Percentiles rank a stretch among this genome's conserved stretches.
Conservation (phyloP, 352 stramenopile species). For the Pelagophyceae sp. region DNA sequence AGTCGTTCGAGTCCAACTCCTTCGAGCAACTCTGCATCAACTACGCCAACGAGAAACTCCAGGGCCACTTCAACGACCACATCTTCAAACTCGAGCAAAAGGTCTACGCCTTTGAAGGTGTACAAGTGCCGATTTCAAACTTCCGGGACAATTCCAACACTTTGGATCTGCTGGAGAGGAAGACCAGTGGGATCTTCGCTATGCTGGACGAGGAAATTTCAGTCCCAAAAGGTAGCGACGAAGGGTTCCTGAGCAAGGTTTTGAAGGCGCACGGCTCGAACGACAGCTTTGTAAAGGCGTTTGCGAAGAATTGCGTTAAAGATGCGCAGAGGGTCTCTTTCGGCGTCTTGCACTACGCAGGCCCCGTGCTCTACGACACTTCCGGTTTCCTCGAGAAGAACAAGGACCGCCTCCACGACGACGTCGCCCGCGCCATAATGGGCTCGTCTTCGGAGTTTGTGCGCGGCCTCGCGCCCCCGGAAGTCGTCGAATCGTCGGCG, state of each 20-base stretch:
- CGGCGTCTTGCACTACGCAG: slow-evolving; percentile 83
- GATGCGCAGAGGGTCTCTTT: slow-evolving; percentile 67
- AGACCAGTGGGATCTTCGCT: slow-evolving; percentile 73
- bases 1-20: slow-evolving; percentile 79
- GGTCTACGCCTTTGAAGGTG: slow-evolving; percentile 82
- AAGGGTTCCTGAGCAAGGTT: slow-evolving; percentile 81
- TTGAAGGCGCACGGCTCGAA: slow-evolving; percentile 75
- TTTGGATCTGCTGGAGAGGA: slow-evolving; percentile 82
- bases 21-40: slow-evolving; percentile 73
- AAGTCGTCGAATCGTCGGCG: neutral
- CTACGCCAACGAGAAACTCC: slow-evolving; percentile 88
- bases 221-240: slow-evolving; percentile 69
- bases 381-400: slow-evolving; percentile 90
- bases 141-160: slow-evolving; percentile 85
- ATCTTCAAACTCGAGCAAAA: slow-evolving; percentile 89
- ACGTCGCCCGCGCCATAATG: slow-evolving; percentile 25
- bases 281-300: slow-evolving; percentile 60
- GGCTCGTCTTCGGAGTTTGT: slow-evolving; percentile 15
- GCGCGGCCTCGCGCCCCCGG: slow-evolving; percentile 4
- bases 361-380: slow-evolving; percentile 81
- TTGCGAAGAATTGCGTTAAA: slow-evolving; percentile 68
- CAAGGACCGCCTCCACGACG: slow-evolving; percentile 72
- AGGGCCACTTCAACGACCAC: slow-evolving; percentile 79
- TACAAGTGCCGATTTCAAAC: slow-evolving; percentile 74
- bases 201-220: slow-evolving; percentile 87